phyloP scores from a whole-genome alignment of 768 basidiomycete species.

The Porpolomopsis calyptriformis region DNA sequence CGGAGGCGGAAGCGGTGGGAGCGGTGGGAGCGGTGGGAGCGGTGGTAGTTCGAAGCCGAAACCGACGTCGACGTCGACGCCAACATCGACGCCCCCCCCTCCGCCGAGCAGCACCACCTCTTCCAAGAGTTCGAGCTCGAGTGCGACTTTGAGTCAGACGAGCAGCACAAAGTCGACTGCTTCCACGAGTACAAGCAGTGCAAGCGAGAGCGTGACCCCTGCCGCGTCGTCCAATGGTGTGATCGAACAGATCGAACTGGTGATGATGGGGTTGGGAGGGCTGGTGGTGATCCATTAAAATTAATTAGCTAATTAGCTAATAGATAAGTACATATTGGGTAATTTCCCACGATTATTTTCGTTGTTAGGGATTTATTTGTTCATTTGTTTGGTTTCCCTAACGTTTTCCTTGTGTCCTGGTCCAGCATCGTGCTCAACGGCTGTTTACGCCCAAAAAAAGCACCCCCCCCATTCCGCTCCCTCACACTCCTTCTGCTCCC shows the following conservation, averaged over 20 bases:
- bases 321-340: too few species aligned
- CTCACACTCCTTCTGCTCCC: background rate
- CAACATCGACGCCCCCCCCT: constrained; percentile 2
- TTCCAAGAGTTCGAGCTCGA: background rate
- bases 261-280: background rate
- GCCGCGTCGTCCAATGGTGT: background rate
- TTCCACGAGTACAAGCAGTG: background rate
- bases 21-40: too few species aligned
- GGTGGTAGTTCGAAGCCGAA: constrained; percentile 14
- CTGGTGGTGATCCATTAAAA: background rate
- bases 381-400: too few species aligned
- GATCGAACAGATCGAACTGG: background rate
- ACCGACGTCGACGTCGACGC: constrained; percentile 7
- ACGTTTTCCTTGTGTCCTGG: too few species aligned
- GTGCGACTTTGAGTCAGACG: background rate
- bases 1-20: too few species aligned
- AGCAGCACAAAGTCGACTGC: background rate
- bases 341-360: too few species aligned
- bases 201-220: background rate
- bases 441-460: too few species aligned
- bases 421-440: too few species aligned
- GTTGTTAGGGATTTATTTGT: too few species aligned
- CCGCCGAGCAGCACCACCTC: background rate
- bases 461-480: background rate
- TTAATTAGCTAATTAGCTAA: background rate